These are phyloP conservation scores for Elaeagnus macrophylla DNA, from an alignment of 306 rosid species.

Conservation along the genomic window DNA sequence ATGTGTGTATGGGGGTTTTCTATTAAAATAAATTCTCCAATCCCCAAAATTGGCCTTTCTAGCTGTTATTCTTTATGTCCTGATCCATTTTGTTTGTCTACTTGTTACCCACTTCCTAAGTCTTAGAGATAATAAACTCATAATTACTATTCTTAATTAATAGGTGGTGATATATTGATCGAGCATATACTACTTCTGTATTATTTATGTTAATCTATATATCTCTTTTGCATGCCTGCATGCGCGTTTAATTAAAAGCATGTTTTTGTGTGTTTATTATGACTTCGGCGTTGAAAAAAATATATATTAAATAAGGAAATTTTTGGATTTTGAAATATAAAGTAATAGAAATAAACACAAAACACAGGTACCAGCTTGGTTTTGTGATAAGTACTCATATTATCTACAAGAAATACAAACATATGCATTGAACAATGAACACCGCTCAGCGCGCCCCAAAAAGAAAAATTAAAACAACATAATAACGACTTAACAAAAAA, in stretches of 20 bases:
- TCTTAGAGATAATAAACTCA: slow-evolving; percentile 52
- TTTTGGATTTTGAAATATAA: no score
- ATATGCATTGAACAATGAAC: no score
- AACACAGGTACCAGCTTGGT: no score
- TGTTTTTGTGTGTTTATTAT: slow-evolving; percentile 63
- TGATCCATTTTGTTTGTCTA: slow-evolving; percentile 32
- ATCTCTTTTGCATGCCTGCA: slow-evolving; percentile 50
- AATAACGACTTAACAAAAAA: no score
- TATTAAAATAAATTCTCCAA: slow-evolving; percentile 28
- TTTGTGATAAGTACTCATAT: no score
- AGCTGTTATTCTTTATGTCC: slow-evolving; percentile 33
- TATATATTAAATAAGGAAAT: no score
- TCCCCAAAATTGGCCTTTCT: slow-evolving; percentile 64
- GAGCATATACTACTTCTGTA: slow-evolving; percentile 20
- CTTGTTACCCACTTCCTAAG: slow-evolving; percentile 25
- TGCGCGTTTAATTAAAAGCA: slow-evolving; percentile 55
- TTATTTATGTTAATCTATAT: slow-evolving; percentile 12
- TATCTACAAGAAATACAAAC: no score
- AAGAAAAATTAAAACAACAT: no score
- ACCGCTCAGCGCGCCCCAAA: no score
- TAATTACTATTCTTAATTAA: slow-evolving; percentile 34
- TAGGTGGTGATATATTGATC: no score
- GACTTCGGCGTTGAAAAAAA: slow-evolving; percentile 20
- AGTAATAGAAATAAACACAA: no score
- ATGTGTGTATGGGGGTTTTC: slow-evolving; percentile 16